phyloP scores from a whole-genome alignment of 352 stramenopile genomes.

The Globisporangium abappressorium region DNA sequence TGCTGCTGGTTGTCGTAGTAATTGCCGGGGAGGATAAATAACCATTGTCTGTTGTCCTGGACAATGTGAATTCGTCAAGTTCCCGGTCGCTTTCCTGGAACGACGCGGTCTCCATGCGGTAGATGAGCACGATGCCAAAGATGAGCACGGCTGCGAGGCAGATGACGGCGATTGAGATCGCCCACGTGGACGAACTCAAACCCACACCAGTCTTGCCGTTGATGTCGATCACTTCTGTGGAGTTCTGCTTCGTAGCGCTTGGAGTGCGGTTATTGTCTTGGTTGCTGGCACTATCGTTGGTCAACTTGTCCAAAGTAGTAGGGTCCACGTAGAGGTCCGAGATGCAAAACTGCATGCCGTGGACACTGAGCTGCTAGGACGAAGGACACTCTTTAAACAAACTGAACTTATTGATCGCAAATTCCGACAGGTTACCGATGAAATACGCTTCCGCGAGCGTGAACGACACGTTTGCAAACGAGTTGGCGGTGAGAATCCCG shows the following conservation, averaged over 20 bases:
- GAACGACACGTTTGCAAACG: constrained; percentile 20
- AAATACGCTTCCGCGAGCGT: constrained; percentile 25
- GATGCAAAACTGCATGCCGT: too few species aligned
- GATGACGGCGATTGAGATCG: background rate
- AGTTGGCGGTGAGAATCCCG: constrained; percentile 18
- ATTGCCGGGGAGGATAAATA: background rate
- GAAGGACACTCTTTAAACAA: background rate
- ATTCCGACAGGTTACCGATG: constrained; percentile 14
- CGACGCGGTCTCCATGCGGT: background rate
- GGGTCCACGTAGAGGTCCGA: too few species aligned
- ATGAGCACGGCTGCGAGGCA: background rate
- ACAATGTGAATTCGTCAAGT: background rate
- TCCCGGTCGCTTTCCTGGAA: background rate
- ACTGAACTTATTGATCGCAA: background rate
- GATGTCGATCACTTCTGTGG: background rate
- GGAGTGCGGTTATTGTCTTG: background rate
- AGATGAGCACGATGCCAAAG: background rate
- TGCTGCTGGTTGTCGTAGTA: background rate
- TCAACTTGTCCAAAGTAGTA: too few species aligned
- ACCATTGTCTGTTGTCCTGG: too few species aligned
- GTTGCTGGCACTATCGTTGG: background rate
- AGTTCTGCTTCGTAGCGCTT: too few species aligned
- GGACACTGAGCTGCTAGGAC: too few species aligned
- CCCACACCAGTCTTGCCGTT: background rate
- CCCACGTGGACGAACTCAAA: background rate